A percentile compares a stretch with the other conserved stretches of the same genome.
Evolutionary conservation across 345 rosid species (phyloP).

Genomic region (Gossypium sturtianum): DNA sequence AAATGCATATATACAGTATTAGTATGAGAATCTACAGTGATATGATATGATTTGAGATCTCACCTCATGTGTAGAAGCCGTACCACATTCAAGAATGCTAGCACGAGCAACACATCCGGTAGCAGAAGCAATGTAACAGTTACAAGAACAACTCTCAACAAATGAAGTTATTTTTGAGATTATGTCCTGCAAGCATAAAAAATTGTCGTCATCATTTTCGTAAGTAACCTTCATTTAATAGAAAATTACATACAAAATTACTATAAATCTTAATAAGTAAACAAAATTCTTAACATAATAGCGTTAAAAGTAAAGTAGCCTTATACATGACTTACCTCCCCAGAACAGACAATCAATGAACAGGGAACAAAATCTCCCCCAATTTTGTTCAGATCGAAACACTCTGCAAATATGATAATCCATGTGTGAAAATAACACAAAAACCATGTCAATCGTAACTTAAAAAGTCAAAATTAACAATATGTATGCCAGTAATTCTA

Average conservation of each 20-base stretch:
- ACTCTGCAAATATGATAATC: background rate
- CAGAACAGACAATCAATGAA: background rate
- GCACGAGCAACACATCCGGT: background rate
- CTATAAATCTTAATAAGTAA: background rate
- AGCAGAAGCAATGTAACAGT: background rate
- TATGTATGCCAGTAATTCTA: background rate
- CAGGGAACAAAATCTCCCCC: background rate
- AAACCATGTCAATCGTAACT: background rate
- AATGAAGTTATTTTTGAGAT: background rate
- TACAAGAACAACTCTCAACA: background rate
- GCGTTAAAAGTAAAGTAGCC: background rate
- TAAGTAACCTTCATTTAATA: background rate
- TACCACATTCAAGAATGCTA: background rate
- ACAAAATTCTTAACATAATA: background rate
- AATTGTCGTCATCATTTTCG: background rate
- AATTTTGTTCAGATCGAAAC: background rate
- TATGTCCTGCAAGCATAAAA: background rate
- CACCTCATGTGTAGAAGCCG: background rate
- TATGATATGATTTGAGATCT: background rate
- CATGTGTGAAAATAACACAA: background rate
- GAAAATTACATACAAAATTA: background rate
- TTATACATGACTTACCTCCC: background rate
- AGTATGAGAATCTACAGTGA: background rate
- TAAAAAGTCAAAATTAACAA: background rate
- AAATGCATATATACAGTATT: background rate